phyloP scores from a whole-genome alignment of 805 yeast genomes.

The Schizosaccharomyces lindneri region DNA sequence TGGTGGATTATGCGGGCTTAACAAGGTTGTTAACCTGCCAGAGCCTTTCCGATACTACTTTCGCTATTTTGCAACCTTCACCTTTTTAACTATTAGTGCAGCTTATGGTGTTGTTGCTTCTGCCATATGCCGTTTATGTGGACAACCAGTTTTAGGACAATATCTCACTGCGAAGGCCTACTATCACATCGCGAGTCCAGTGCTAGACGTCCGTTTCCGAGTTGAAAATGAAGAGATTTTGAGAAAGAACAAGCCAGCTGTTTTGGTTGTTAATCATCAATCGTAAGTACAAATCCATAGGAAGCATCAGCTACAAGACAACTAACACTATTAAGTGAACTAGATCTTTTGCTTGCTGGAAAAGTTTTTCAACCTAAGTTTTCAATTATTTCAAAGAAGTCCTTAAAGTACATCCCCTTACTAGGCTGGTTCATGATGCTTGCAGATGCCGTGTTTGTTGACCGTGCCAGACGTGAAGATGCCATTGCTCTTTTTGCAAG shows the following conservation, averaged over 20 bases:
- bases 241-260: constrained; percentile 33
- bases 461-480: constrained; percentile 50
- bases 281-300: background rate
- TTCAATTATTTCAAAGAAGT: constrained; percentile 77
- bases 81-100: background rate
- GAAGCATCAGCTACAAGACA: background rate
- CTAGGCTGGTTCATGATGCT: constrained; percentile 88
- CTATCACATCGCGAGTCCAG: constrained; percentile 30
- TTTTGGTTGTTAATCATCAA: constrained; percentile 74
- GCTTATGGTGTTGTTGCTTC: constrained; percentile 47
- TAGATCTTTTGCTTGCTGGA: constrained; percentile 66
- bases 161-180: constrained; percentile 74
- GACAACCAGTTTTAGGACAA: constrained; percentile 62
- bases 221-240: constrained; percentile 39
- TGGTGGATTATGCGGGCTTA: background rate
- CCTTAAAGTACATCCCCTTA: constrained; percentile 62
- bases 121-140: constrained; percentile 33
- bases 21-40: background rate
- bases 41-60: background rate
- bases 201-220: constrained; percentile 46
- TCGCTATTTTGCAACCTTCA: background rate
- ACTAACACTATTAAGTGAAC: constrained; percentile 14
- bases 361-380: constrained; percentile 65
- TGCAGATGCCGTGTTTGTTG: constrained; percentile 76
- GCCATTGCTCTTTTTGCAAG: constrained; percentile 49